Conservation (phyloP, 208 protist genomes). For the Leishmania martiniquensis region DNA sequence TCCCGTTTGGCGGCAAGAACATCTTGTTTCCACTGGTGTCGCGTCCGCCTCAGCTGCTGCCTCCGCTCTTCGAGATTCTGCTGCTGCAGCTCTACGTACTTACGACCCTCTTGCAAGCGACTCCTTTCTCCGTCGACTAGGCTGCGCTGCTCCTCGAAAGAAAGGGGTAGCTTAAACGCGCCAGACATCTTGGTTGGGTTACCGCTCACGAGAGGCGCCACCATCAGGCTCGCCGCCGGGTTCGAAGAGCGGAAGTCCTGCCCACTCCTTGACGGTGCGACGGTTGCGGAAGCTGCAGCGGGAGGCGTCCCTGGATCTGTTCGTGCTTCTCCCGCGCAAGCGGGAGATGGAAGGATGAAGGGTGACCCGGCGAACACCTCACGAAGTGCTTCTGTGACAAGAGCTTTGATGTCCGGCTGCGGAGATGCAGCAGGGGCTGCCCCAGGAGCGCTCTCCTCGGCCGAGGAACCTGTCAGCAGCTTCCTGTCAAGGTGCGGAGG, state of each 20-base stretch:
- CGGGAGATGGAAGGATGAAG: conserved; percentile 56
- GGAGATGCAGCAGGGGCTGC: conserved; percentile 3
- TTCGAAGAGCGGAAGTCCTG: conserved; percentile 1
- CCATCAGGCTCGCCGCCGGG: background rate
- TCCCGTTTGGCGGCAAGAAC: conserved; percentile 74
- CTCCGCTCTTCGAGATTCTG: conserved; percentile 65
- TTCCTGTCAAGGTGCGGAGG: conserved; percentile 35
- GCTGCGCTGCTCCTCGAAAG: conserved; percentile 50
- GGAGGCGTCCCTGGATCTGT: conserved; percentile 17
- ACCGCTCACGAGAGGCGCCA: conserved; percentile 3
- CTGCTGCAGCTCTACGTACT: conserved; percentile 63
- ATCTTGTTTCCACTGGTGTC: conserved; percentile 83
- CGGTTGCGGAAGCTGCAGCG: background rate
- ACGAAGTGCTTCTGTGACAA: conserved; percentile 69
- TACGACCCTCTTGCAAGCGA: conserved; percentile 48
- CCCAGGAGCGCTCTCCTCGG: conserved; percentile 1
- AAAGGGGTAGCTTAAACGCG: conserved; percentile 23
- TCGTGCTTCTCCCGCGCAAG: conserved; percentile 7
- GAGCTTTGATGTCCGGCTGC: conserved; percentile 50
- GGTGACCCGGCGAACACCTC: conserved; percentile 68
- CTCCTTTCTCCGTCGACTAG: conserved; percentile 56
- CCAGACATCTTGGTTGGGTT: conserved; percentile 3
- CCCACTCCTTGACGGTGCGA: conserved; percentile 8
- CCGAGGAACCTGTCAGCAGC: conserved; percentile 11
- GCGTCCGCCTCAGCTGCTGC: conserved; percentile 52